Percentiles rank a stretch among this genome's conserved stretches.
These are phyloP conservation scores for Maudiozyma humilis DNA, from an alignment of 1,139 yeast genomes.

Conservation along the genomic window DNA sequence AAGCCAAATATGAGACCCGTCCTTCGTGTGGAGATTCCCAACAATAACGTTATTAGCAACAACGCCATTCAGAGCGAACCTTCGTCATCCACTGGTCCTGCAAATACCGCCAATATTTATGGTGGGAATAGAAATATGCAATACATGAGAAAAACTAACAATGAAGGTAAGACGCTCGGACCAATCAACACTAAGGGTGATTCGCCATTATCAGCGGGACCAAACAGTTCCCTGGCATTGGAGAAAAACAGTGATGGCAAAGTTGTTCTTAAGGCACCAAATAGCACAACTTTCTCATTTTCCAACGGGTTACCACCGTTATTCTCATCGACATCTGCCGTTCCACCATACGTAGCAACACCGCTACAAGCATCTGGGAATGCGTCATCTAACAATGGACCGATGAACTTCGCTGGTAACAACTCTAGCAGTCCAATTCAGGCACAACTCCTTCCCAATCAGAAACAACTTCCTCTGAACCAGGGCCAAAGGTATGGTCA, in stretches of 20 bases:
- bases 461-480: constrained; percentile 1
- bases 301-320: constrained; percentile 12
- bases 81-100: constrained; percentile 3
- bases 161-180: neutral
- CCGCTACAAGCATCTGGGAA: constrained; percentile 11
- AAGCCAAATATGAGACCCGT: constrained; percentile 10
- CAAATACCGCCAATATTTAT: constrained; percentile 7
- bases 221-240: constrained; percentile 4
- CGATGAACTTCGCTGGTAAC: neutral
- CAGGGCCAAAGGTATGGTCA: constrained; percentile 8
- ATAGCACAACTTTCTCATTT: constrained; percentile 5
- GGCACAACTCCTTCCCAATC: constrained; percentile 3
- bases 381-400: neutral
- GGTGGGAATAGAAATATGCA: constrained; percentile 8
- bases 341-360: constrained; percentile 17
- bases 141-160: constrained; percentile 1
- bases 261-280: constrained; percentile 5
- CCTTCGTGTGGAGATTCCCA: constrained; percentile 15
- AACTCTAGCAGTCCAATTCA: constrained; percentile 6
- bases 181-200: neutral
- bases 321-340: constrained; percentile 11
- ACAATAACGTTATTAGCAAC: constrained; percentile 10
- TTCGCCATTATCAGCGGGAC: constrained; percentile 4
- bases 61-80: constrained; percentile 10
- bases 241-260: constrained; percentile 3